Evolutionary conservation across 495 filamentous ascomycete species (phyloP).

Genomic region (Aspergillus funiculosus): DNA sequence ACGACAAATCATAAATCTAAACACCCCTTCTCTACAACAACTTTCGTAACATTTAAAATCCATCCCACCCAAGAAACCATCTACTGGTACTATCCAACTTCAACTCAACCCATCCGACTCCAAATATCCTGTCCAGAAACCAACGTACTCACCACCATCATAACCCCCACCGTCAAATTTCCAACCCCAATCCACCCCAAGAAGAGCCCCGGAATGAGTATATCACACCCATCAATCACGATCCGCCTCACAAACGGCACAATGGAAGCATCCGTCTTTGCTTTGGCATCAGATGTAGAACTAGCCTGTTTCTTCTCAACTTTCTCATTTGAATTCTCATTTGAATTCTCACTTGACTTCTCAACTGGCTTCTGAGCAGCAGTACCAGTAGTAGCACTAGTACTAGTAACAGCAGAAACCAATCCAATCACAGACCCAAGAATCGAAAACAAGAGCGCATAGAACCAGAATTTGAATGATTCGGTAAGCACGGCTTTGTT

Average conservation of each 20-base stretch:
- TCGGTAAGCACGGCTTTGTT: conserved; percentile 37
- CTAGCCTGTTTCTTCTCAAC: neutral
- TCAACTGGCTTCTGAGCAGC: neutral
- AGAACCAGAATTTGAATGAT: conserved; percentile 62
- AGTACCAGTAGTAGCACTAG: neutral
- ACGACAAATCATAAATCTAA: too few relatives aligned
- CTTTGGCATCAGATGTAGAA: too few relatives aligned
- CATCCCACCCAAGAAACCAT: too few relatives aligned
- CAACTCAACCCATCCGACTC: conserved; percentile 30
- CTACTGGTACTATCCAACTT: too few relatives aligned
- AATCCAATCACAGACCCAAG: conserved; percentile 21
- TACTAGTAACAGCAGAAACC: conserved; percentile 23
- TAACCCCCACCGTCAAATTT: conserved; percentile 41
- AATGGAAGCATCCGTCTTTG: conserved; percentile 13
- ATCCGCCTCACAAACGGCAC: conserved; percentile 29
- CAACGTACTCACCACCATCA: conserved; percentile 53
- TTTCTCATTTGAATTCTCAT: neutral
- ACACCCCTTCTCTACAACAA: too few relatives aligned
- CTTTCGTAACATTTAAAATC: too few relatives aligned
- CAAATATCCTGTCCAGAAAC: conserved; percentile 54
- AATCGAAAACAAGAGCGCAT: conserved; percentile 41
- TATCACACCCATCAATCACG: conserved; percentile 50
- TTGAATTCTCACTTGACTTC: neutral
- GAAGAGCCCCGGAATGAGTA: conserved; percentile 48
- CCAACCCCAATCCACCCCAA: conserved; percentile 49